phyloP scores from a whole-genome alignment of 306 rosid genomes.

The Medicago ruthenica region DNA sequence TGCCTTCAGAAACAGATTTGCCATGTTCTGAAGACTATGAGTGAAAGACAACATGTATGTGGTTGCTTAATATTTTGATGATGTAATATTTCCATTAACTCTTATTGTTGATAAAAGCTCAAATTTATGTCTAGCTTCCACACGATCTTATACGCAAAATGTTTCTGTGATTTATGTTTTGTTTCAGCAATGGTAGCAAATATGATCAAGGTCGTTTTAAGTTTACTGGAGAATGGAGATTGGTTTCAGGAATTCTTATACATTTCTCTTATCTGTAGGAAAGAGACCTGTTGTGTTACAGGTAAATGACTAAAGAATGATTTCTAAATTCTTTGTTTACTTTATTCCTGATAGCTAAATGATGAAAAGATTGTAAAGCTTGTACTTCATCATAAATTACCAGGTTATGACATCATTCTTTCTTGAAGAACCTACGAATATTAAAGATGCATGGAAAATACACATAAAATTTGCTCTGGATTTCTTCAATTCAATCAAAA shows the following conservation, averaged over 20 bases:
- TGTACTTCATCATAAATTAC: slow-evolving; percentile 28
- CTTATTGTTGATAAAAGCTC: slow-evolving; percentile 27
- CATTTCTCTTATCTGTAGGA: slow-evolving; percentile 44
- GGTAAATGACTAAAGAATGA: slow-evolving; percentile 52
- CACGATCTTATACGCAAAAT: slow-evolving; percentile 26
- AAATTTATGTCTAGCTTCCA: slow-evolving; percentile 26
- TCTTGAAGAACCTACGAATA: slow-evolving; percentile 19
- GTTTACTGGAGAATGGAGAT: slow-evolving; percentile 37
- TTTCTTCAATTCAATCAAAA: slow-evolving; percentile 40
- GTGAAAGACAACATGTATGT: slow-evolving; percentile 45
- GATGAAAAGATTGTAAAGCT: slow-evolving; percentile 26
- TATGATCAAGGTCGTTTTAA: slow-evolving; percentile 40
- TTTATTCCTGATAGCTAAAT: slow-evolving; percentile 31
- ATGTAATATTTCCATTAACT: slow-evolving; percentile 47
- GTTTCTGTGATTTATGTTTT: slow-evolving; percentile 26
- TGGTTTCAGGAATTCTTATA: slow-evolving; percentile 41
- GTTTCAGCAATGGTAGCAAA: slow-evolving; percentile 48
- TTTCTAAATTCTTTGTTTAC: slow-evolving; percentile 24
- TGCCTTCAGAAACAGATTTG: slow-evolving; percentile 50
- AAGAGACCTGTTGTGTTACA: slow-evolving; percentile 43
- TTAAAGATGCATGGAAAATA: slow-evolving; percentile 4
- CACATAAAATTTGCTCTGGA: slow-evolving; percentile 12
- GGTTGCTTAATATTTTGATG: slow-evolving; percentile 42
- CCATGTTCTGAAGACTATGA: slow-evolving; percentile 27
- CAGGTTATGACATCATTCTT: slow-evolving; percentile 15